Evolutionary conservation across 768 basidiomycete genomes (phyloP), one percentile per base, ranked within the genome.

Genomic region (Suillus bovinus): DNA sequence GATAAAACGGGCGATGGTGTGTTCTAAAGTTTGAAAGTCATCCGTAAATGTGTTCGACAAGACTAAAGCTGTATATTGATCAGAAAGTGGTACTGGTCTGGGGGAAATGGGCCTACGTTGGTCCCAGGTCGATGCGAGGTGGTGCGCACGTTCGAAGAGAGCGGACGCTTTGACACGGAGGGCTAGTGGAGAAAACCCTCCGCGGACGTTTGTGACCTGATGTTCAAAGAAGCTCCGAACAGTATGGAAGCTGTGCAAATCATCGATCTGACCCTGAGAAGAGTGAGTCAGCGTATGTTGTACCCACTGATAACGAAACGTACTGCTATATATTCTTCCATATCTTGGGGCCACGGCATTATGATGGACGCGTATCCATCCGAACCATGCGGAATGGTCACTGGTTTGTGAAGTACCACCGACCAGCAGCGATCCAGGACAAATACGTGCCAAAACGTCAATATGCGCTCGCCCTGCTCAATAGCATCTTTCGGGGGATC

Each of bases 361-460:
- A 81, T 82, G 65, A 92, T 87, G 22, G 87, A 79, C 49, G 84
- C 79, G 66, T 78, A 82, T 13, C 82, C 77, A 60, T 85, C 81
- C 39, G 81, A 77, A 55, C 84, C 83, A 66, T 93, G 90, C 17
- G 86, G 83, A 46, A 93, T 84, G 46, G 86, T 78, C 11, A 80
- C 77, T 5, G 90, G 89, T 64, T 87, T 87, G 34, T 85, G 86
- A 7, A 92, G 80, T 11, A 86, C 83, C 6, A 88, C 86, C 24
- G 90, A 90, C 89, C 90, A 92, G 69, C 89, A 91, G 34, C 87
- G 84, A 73, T 94, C 91, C 65, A 93, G 78, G 68, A 85, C 84
- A 74, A 86, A 94, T 13, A 90, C 89, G 70, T 92, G 89, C 91
- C 91, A 94, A 67, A 94, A 94, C 0, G 90, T 82, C 42, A 87